Base-by-base conservation (phyloP, 805 yeast species). In the Ogataea glucozyma region DNA sequence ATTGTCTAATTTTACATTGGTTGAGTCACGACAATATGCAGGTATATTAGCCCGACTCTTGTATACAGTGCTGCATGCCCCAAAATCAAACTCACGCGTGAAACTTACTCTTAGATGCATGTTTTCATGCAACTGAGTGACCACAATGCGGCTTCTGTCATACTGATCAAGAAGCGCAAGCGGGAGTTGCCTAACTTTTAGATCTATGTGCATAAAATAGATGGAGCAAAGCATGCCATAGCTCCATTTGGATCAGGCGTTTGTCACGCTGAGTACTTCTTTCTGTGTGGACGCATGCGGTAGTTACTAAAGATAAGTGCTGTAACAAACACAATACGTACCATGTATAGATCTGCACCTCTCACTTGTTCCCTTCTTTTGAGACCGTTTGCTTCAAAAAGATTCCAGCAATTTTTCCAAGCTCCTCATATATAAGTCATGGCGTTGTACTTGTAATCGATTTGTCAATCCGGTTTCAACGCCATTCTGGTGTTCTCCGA, bases 91-190 rank as follows among this genome's bases (percentile, higher is more conserved):
- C 12, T 11, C 19, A 21, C 12, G 32, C 16, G 32, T 8, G 18
- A 17, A 3, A 18, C 10, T 18, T 30, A 16, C 16, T 17, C 20
- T 30, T 16, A n/a, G 35, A 31, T 19, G 35, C 35, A 19, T 31
- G 35, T 26, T 19, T 20, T 10, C 7, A 12, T 19, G 35, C 35
- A 20, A 6, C 16, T 12, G 20, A 13, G 32, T 30, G 20, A 20
- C 16, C 35, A 13, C 24, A 16, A 16, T 34, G 38, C 38, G 38
- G 38, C 38, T 34, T 23, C 38, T 34, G 29, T 34, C 38, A 34
- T 24, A 16, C 12, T 11, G 16, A 17, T 11, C 13, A 18, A 24
- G 19, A 20, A 34, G 38, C 29, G 29, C 12, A 6, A 24, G n/a
- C 38, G 18, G 38, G 38, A 27, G 29, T 34, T 34, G 6, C 10